Conservation (phyloP, 345 rosid genomes). For the Pistacia integerrima region DNA sequence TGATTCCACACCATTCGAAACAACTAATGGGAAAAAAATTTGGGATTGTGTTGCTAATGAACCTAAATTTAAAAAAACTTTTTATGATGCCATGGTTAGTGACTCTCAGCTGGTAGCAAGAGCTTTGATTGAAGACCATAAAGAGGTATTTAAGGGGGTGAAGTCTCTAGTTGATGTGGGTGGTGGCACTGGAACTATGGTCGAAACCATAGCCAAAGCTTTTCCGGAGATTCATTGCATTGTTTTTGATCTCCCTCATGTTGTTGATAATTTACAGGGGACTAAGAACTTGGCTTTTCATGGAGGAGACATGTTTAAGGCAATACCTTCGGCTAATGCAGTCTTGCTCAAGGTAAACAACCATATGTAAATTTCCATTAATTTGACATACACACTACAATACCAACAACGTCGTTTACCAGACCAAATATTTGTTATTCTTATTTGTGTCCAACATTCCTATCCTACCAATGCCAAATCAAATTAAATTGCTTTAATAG, state of each 20-base stretch:
- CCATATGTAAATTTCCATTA: no score
- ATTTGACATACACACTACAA: no score
- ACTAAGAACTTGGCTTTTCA: neutral
- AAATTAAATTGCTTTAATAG: no score
- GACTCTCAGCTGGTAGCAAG: neutral
- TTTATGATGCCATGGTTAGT: no score
- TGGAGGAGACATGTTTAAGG: conserved; percentile 41
- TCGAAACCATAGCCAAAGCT: conserved; percentile 22
- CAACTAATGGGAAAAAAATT: neutral
- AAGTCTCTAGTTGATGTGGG: conserved; percentile 12
- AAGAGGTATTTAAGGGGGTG: conserved; percentile 10
- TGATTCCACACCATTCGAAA: conserved; percentile 3
- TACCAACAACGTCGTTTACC: no score
- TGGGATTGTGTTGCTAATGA: conserved; percentile 9
- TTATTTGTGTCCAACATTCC: no score
- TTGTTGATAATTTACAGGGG: conserved; percentile 23
- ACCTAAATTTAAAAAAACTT: neutral
- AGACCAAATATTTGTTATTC: no score
- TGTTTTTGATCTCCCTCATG: conserved; percentile 46
- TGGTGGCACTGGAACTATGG: conserved; percentile 13
- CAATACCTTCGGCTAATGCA: conserved; percentile 36
- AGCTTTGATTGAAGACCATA: neutral
- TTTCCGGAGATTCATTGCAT: conserved; percentile 32
- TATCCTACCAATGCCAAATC: no score
- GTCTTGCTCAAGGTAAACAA: conserved; percentile 33